Evolutionary conservation across 345 rosid genomes (phyloP), one percentile per base, ranked within the genome.

Genomic region (Carallia pectinifolia): DNA sequence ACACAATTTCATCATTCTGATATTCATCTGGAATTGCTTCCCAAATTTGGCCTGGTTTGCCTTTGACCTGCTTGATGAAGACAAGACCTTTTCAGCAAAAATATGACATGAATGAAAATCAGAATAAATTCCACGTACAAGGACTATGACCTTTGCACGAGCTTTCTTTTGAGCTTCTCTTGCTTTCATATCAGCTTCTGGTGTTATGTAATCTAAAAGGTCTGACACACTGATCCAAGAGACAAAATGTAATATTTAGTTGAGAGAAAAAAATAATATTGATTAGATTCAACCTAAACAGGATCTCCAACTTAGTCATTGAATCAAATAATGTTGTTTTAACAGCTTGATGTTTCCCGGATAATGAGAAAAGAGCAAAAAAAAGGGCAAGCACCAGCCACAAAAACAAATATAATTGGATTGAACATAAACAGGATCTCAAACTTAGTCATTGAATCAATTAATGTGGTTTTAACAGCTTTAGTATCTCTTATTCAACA

Each of bases 201-300:
- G 99, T 23, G 99, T 80, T 74, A 95, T 95, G 77, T 91, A 95
- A 83, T 95, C 97, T 85, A 95, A 82, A 81, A 95, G 97, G 80
- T 95, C 99, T 31, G 99, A 91, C 40, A 92, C 99, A 78, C 99
- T 95, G 88, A 74, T 67, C 37, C 76, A 76, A 67, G 73, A 77
- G 17, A 53, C 36, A 70, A 68, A 71, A 63, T 29, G 17, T 19
- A 38, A 61, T 53, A 65, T 58, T 37, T 39, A 70, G 63, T 62
- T 29, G 23, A 39, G 30, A 34, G 54, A 55, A 67, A 29, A 69
- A 37, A 36, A 40, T 34, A 13, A 59, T 62, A 59, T 58, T 7
- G 10, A 40, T 15, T 40, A 15, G 48, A 40, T 40, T 40, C 48
- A 40, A 10, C 47, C 6, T 18, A 58, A 16, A 23, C 62, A 67